Conservation (phyloP, 1,139 yeast species). For the Pichia inconspicua region DNA sequence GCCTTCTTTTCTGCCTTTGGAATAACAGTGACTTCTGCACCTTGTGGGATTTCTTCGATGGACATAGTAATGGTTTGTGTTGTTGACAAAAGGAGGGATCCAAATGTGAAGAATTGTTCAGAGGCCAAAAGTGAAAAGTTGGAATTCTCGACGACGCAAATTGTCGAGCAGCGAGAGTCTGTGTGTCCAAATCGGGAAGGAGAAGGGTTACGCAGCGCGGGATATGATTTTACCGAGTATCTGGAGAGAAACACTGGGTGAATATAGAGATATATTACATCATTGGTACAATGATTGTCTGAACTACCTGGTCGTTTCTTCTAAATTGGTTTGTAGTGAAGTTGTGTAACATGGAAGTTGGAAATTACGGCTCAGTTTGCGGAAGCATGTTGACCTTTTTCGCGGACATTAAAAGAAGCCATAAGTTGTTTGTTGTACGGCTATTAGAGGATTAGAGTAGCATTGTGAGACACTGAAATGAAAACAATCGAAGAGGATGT, state of each 20-base stretch:
- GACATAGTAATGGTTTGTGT: constrained; percentile 10
- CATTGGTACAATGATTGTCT: too few relatives aligned
- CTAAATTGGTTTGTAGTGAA: too few relatives aligned
- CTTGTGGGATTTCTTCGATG: constrained; percentile 57
- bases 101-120: neutral
- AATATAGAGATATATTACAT: too few relatives aligned
- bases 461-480: constrained; percentile 1
- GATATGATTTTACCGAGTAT: too few relatives aligned
- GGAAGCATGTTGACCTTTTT: neutral
- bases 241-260: too few relatives aligned
- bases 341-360: too few relatives aligned
- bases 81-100: neutral
- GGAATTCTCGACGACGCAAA: neutral
- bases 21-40: constrained; percentile 77
- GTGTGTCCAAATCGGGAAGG: neutral
- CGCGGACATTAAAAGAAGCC: neutral
- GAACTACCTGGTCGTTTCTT: too few relatives aligned
- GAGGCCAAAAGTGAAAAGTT: neutral
- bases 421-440: neutral
- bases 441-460: neutral
- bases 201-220: neutral
- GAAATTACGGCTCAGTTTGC: neutral
- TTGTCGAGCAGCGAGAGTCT: neutral
- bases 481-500: constrained; percentile 13
- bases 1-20: constrained; percentile 95